Conservation (phyloP, 2,329 filamentous ascomycete genomes). For the Cryphonectria japonica region DNA sequence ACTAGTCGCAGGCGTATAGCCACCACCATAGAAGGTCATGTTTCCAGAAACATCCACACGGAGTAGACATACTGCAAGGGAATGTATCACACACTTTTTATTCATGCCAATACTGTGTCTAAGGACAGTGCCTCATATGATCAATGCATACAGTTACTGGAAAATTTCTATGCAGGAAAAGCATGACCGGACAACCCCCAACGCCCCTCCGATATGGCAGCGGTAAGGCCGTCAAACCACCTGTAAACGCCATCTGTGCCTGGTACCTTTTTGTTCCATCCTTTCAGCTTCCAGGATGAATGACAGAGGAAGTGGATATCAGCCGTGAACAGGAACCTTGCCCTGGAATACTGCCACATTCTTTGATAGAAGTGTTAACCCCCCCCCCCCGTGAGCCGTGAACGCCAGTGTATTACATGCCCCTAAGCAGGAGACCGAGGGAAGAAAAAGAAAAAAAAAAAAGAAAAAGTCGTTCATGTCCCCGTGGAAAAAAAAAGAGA, state of each 20-base stretch:
- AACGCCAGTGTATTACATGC: constrained; percentile 16
- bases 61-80: not conserved
- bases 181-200: constrained; percentile 6
- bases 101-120: not conserved
- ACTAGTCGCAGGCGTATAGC: not conserved
- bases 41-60: not conserved
- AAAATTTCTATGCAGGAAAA: constrained; percentile 1
- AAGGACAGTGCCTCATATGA: not conserved
- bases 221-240: not conserved
- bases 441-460: too few relatives aligned
- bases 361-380: not conserved
- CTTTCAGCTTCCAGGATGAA: not conserved
- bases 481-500: not conserved
- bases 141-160: not conserved
- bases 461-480: not conserved
- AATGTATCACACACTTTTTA: not conserved
- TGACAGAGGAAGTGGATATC: constrained; percentile 3
- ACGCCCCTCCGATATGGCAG: not conserved
- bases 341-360: not conserved
- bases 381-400: not conserved
- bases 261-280: not conserved
- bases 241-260: constrained; percentile 12
- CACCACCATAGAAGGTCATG: not conserved
- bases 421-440: not conserved
- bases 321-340: not conserved